Base-by-base conservation (phyloP, 2,329 filamentous ascomycete species). In the Colletotrichum sp. region DNA sequence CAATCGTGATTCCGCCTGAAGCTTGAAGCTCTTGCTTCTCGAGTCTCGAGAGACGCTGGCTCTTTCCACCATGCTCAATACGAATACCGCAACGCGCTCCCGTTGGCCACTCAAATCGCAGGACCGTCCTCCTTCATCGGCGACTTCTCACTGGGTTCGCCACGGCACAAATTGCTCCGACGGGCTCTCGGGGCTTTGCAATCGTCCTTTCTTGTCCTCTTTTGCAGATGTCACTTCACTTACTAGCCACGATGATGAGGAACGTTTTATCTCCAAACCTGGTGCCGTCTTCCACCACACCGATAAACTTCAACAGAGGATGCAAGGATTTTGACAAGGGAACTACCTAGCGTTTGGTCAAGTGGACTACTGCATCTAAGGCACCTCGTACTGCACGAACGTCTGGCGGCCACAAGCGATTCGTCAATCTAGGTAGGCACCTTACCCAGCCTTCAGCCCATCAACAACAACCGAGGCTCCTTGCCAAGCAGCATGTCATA, bases 391-490 rank as follows among this genome's bases (percentile, higher is more conserved):
- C 39, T 44, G 39, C 64, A 24, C 32, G 60, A 26, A 36, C 28
- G 30, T 69, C 39, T 65, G 39, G 36, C 26, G 44, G 59, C 32
- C 67, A 65, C 34, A 44, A 18, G 36, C 34, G 67, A 74, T 74
- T 71, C 32, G 49, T 74, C 68, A 30, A 39, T 65, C 26, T 32
- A 12, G 55, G 13, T 32, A 12, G 55, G 13, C 13, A 69, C 18
- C 30, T n/a, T 49, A 49, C 44, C n/a, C 15, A 30, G 26, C 18
- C n/a, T 30, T 28, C 55, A 59, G 18, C 32, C n/a, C 26, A 32
- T 44, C 62, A 72, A 30, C 26, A n/a, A 32, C 62, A 72, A 30
- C 72, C 72, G 72, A 72, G 72, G 62, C 21, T 39, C 30, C 36
- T 52, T 71, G 34, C 36, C 24, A 36, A 60, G n/a, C 44, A 49